phyloP scores from a whole-genome alignment of 2,329 filamentous ascomycete genomes.

The Boeremia exigua region DNA sequence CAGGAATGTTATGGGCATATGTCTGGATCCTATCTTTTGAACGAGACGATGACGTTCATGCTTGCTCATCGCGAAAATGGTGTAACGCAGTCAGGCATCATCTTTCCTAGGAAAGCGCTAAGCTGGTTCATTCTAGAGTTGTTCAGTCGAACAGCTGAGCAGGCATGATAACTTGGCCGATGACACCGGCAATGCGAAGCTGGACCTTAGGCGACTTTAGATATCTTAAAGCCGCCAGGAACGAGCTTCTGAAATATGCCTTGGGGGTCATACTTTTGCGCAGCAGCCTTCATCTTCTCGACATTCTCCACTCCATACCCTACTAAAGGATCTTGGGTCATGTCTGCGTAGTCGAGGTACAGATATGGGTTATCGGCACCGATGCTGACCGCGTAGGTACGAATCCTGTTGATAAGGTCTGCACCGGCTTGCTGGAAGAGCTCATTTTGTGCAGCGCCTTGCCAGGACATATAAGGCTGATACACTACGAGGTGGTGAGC shows the following conservation, averaged over 20 bases:
- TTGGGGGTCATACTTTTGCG: slow-evolving; percentile 29
- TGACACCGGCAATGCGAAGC: too few relatives aligned
- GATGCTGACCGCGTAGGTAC: slow-evolving; percentile 26
- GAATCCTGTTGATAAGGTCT: slow-evolving; percentile 22
- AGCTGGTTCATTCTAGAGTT: too few relatives aligned
- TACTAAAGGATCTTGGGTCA: slow-evolving; percentile 26
- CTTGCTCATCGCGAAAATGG: too few relatives aligned
- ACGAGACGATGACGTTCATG: too few relatives aligned
- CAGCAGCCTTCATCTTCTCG: slow-evolving; percentile 27
- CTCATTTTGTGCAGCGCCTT: slow-evolving; percentile 27
- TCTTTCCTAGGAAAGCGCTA: too few relatives aligned
- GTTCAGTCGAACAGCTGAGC: too few relatives aligned
- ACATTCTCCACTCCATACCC: slow-evolving; percentile 31
- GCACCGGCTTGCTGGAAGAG: slow-evolving; percentile 28
- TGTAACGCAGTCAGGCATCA: too few relatives aligned
- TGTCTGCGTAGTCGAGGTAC: slow-evolving; percentile 45
- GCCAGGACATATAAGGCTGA: slow-evolving; percentile 30
- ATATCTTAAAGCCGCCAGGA: slow-evolving; percentile 39
- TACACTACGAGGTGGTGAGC: slow-evolving; percentile 16
- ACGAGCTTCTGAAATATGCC: slow-evolving; percentile 35
- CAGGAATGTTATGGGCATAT: too few relatives aligned
- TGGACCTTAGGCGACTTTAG: slow-evolving; percentile 8
- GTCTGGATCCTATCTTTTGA: too few relatives aligned
- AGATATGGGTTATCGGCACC: slow-evolving; percentile 33
- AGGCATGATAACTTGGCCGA: too few relatives aligned